These are phyloP conservation scores for Mallotus nudiflorus DNA, from an alignment of 345 rosid species.

Conservation along the genomic window DNA sequence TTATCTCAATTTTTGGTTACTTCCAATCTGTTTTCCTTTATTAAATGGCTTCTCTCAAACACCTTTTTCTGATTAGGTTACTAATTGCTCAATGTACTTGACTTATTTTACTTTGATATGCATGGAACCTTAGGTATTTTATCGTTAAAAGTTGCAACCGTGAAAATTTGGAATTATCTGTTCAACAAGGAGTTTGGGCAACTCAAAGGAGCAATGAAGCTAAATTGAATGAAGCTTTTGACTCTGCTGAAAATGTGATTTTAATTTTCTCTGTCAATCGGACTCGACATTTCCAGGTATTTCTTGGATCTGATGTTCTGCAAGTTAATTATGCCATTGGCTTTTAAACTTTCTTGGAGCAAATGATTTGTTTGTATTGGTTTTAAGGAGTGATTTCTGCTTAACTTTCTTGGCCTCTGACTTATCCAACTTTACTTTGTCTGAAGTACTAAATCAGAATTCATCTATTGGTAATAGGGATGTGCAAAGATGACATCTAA, in stretches of 20 bases:
- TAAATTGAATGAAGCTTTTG: constrained; percentile 96
- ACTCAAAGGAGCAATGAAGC: constrained; percentile 99
- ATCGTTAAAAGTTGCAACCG: constrained; percentile 96
- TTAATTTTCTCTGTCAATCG: constrained; percentile 94
- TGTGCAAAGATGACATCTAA: constrained; percentile 98
- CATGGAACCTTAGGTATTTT: constrained; percentile 69
- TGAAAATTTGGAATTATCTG: constrained; percentile 95
- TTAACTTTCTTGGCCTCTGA: neutral
- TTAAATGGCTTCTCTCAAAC: constrained; percentile 12
- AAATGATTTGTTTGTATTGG: neutral
- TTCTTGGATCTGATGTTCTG: constrained; percentile 24
- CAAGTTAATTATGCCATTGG: neutral
- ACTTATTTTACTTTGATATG: constrained; percentile 28
- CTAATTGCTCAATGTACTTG: neutral
- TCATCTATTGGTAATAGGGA: constrained; percentile 51
- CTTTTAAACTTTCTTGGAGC: neutral
- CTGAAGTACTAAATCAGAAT: constrained; percentile 18
- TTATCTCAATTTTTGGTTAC: neutral
- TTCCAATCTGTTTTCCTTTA: neutral
- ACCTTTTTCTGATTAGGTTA: constrained; percentile 12
- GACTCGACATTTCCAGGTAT: constrained; percentile 96
- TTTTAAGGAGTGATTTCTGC: neutral
- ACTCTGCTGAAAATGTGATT: constrained; percentile 84
- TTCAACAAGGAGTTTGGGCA: constrained; percentile 99
- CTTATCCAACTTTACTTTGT: neutral